These are phyloP conservation scores for Gossypium arboreum DNA, from an alignment of 345 rosid species.

Conservation along the genomic window DNA sequence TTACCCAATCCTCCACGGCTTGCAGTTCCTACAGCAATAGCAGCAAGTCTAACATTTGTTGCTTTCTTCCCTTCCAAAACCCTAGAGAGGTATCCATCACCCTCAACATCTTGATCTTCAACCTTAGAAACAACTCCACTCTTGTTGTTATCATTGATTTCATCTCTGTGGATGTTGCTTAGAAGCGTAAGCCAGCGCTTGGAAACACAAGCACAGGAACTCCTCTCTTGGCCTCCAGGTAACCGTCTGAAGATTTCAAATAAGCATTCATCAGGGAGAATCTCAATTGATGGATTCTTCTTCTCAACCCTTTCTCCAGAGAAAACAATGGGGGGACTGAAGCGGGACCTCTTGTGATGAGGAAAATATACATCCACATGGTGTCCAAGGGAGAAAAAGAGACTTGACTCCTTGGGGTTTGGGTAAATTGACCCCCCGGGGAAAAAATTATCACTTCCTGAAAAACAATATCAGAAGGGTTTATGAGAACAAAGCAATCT, in stretches of 20 bases:
- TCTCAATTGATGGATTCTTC: conserved; percentile 60
- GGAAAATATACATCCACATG: conserved; percentile 67
- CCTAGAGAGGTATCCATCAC: conserved; percentile 65
- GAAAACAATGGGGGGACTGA: conserved; percentile 64
- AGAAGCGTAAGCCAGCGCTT: conserved; percentile 82
- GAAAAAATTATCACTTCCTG: conserved; percentile 75
- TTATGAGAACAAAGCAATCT: background rate
- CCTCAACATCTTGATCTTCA: conserved; percentile 39
- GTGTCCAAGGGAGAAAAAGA: conserved; percentile 57
- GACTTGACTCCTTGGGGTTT: conserved; percentile 68
- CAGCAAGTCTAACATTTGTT: conserved; percentile 78
- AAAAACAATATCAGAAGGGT: conserved; percentile 9
- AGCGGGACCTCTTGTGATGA: conserved; percentile 69
- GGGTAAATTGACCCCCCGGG: conserved; percentile 61
- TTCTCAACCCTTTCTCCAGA: conserved; percentile 46
- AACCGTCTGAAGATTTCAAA: conserved; percentile 83
- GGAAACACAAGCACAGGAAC: conserved; percentile 77
- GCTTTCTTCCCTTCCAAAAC: conserved; percentile 86
- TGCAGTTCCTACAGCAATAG: conserved; percentile 84
- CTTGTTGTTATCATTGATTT: conserved; percentile 32
- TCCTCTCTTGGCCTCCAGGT: conserved; percentile 71
- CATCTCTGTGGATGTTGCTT: conserved; percentile 64
- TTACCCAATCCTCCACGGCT: conserved; percentile 81
- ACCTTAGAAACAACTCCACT: conserved; percentile 12
- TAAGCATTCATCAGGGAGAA: conserved; percentile 90